Evolutionary conservation across 2,329 filamentous ascomycete species (phyloP).

Genomic region (Pseudocercospora fuligena): DNA sequence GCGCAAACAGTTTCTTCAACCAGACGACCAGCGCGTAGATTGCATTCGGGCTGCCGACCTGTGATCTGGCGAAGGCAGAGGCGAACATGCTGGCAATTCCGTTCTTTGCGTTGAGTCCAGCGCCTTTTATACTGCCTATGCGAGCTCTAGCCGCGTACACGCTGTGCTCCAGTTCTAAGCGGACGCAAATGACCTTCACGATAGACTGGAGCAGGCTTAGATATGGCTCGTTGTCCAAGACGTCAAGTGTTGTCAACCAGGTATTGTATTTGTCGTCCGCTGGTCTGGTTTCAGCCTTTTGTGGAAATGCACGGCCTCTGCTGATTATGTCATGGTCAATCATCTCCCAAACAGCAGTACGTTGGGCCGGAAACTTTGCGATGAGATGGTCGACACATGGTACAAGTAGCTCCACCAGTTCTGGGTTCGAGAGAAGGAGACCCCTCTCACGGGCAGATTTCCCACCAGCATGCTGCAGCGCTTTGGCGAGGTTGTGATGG

Average conservation of each 20-base stretch:
- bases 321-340: slow-evolving; percentile 27
- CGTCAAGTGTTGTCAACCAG: slow-evolving; percentile 27
- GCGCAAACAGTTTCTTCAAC: slow-evolving; percentile 28
- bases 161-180: not conserved
- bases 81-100: not conserved
- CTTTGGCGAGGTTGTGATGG: slow-evolving; percentile 9
- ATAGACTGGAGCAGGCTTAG: slow-evolving; percentile 18
- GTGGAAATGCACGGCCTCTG: slow-evolving; percentile 25
- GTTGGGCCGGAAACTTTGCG: slow-evolving; percentile 8
- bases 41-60: not conserved
- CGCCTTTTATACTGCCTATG: not conserved
- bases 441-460: not conserved
- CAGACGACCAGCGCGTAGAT: slow-evolving; percentile 22
- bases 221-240: slow-evolving; percentile 23
- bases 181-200: slow-evolving; percentile 12
- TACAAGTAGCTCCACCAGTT: slow-evolving; percentile 16
- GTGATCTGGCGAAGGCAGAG: not conserved
- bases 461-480: not conserved
- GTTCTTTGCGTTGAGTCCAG: not conserved
- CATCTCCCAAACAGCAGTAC: slow-evolving; percentile 23
- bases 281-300: slow-evolving; percentile 22
- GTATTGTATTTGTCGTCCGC: slow-evolving; percentile 23
- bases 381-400: slow-evolving; percentile 22
- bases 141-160: not conserved
- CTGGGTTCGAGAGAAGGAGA: slow-evolving; percentile 9